A percentile compares a stretch with the other conserved stretches of the same genome.
phyloP scores from a whole-genome alignment of 371 early-diverging fungal species.

The Dinochytrium kinnereticum region DNA sequence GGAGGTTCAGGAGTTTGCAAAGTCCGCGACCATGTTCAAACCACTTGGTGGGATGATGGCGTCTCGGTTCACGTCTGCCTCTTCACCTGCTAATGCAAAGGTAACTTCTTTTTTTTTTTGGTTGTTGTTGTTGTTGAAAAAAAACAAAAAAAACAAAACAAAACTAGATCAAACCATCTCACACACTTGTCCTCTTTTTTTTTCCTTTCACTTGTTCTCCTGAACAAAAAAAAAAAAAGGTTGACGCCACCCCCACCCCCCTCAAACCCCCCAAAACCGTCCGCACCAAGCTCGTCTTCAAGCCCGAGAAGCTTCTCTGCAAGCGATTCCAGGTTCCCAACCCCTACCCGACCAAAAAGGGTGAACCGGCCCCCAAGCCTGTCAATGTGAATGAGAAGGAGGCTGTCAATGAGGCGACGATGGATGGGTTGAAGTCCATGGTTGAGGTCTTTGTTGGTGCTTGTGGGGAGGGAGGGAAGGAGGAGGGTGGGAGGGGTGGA shows the following conservation, averaged over 20 bases:
- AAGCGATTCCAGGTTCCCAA: constrained; percentile 83
- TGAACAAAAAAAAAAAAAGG: neutral
- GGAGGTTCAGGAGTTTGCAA: constrained; percentile 74
- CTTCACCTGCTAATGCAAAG: constrained; percentile 24
- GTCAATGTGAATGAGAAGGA: constrained; percentile 42
- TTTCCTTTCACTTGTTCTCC: too few species aligned
- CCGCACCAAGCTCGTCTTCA: constrained; percentile 64
- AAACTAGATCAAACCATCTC: too few species aligned
- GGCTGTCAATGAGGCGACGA: constrained; percentile 62
- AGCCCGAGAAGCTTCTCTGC: constrained; percentile 74
- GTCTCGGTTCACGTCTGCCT: constrained; percentile 74
- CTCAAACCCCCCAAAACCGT: constrained; percentile 73
- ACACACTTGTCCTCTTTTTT: too few species aligned
- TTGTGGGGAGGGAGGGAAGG: constrained; percentile 29
- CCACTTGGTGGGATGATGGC: constrained; percentile 81
- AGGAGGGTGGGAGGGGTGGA: constrained; percentile 22
- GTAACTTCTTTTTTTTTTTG: too few species aligned
- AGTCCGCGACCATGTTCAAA: constrained; percentile 81
- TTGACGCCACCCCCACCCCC: constrained; percentile 56
- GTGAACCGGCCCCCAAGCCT: constrained; percentile 33
- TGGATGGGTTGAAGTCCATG: constrained; percentile 59
- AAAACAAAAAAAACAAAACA: too few species aligned
- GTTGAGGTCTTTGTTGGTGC: constrained; percentile 28
- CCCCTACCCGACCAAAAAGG: constrained; percentile 67
- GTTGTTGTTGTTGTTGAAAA: too few species aligned